A percentile compares a stretch with the other conserved stretches of the same genome.
Conservation (phyloP, 495 filamentous ascomycete species). For the Thozetella sp. region DNA sequence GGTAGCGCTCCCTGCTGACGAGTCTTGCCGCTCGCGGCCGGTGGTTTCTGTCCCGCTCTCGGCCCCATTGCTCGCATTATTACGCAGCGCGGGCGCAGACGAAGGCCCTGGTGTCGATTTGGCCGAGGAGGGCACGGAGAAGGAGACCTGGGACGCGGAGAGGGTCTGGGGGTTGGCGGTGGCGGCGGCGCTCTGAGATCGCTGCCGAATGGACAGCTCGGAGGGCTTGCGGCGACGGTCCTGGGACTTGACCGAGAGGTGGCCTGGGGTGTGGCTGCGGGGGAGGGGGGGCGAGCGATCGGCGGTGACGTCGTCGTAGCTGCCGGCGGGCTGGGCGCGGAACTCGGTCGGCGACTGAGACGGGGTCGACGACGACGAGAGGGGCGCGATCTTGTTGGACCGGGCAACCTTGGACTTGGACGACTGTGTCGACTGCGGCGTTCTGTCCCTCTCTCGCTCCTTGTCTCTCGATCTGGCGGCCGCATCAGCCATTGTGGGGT, state of each 20-base stretch:
- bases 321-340: constrained; percentile 18
- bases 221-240: constrained; percentile 45
- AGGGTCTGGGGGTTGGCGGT: constrained; percentile 24
- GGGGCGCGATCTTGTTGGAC: constrained; percentile 38
- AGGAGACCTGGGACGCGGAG: constrained; percentile 24
- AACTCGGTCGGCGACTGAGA: constrained; percentile 29
- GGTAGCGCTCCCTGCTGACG: constrained; percentile 38
- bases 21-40: constrained; percentile 37
- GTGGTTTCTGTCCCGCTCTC: constrained; percentile 8
- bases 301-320: constrained; percentile 19
- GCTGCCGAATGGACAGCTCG: constrained; percentile 48
- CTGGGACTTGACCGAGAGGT: constrained; percentile 50
- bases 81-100: constrained; percentile 11
- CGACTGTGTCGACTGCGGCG: constrained; percentile 26
- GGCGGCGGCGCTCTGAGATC: constrained; percentile 45
- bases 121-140: constrained; percentile 24
- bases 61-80: constrained; percentile 5
- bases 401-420: constrained; percentile 34
- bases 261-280: constrained; percentile 56
- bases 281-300: constrained; percentile 34
- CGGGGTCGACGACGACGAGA: constrained; percentile 14
- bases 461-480: constrained; percentile 23
- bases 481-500: constrained; percentile 37
- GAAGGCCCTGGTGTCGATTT: constrained; percentile 23
- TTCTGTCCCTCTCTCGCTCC: constrained; percentile 16